Evolutionary conservation across 2,329 filamentous ascomycete species (phyloP), one percentile per base, ranked within the genome.

Genomic region (Cladosporium sp.): DNA sequence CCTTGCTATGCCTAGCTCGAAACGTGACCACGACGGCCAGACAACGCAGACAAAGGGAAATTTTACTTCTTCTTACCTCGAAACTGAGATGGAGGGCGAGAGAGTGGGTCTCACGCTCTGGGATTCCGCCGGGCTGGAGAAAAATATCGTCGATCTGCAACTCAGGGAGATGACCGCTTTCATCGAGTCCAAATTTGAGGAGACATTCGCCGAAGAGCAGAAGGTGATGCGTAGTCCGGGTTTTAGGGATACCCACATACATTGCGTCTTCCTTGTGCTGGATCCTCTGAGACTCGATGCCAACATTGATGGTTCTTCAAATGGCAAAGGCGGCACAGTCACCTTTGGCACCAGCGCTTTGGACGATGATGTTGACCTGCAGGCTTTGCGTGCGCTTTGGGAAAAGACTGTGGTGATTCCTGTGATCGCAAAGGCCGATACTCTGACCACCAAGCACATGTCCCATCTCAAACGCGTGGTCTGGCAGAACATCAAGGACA

Each of bases 151-250:
- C 45, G 93, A 97, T 67, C 80, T 97, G 57, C 93, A 98, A 70
- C 76, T 98, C 57, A 83, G 91, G 54, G 89, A 95, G 66, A 91
- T 97, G 76, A 85, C 86, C 29, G 79, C 85, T 7, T 98, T 98
- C 72, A 76, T 98, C 53, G 93, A 98, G 75, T 92, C 86, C 75
- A 97, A 97, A 69, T 98, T 98, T 60, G 92, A 98, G 68, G 93
- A 98, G 64, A 97, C 93, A 0, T 95, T 98, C 67, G 83, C 83
- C 42, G 93, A 98, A 71, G 93, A 98, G 74, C 95, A 95, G 79
- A 97, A 96, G 75, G 91, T 98, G 40, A 78, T 96, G 55, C 86
- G 93, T 62, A 90, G 91, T 47, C 92, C 93, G 20, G 92, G 91
- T 50, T 86, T 88, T 57, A 88, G 90, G 67, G 93, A 98, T 73